Base-by-base conservation (phyloP, 345 rosid species). In the Eucalyptus melliodora region DNA sequence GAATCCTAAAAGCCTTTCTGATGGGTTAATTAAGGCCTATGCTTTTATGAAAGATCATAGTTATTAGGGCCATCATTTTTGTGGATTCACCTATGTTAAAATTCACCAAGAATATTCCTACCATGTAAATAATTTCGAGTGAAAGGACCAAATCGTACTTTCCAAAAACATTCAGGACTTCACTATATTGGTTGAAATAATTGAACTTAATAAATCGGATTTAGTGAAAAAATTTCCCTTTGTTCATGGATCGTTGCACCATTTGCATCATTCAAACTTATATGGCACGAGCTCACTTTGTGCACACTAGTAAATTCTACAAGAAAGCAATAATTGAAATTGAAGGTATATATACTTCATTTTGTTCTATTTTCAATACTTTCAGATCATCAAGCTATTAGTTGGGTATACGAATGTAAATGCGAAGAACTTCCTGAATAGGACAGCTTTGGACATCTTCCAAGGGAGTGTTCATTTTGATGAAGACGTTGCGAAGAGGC, bases 291-390 rank as follows among this genome's bases (percentile, higher is more conserved):
- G 65, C n/a, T 26, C 65, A 0, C 1, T 0, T 60, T 60, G 9
- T 6, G 31, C 16, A 27, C 0, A 60, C 6, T 6, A 0, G 31
- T 6, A 60, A 60, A 60, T 16, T 1, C 6, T 27, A 3, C 0
- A 5, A 60, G 3, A 60, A 4, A 60, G 0, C 9, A 60, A 1
- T 12, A 16, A 60, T 0, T 60, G 31, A 12, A 21, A 26, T 3
- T 60, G 67, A 60, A 60, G 31, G 31, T 16, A 27, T 1, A 6
- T 9, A 27, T 60, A 60, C 31, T 60, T 60, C 69, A 60, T 60
- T 27, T 60, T 51, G 26, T 56, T 23, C 30, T 21, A 1, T 56
- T 56, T 56, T 8, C 59, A 50, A 8, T 53, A 0, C 62, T 23
- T 24, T 9, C 31, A 12, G 31, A 27, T 60, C 69, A 27, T 60